Evolutionary conservation across 805 yeast species (phyloP).

Genomic region (Isabelozyma gotoi): DNA sequence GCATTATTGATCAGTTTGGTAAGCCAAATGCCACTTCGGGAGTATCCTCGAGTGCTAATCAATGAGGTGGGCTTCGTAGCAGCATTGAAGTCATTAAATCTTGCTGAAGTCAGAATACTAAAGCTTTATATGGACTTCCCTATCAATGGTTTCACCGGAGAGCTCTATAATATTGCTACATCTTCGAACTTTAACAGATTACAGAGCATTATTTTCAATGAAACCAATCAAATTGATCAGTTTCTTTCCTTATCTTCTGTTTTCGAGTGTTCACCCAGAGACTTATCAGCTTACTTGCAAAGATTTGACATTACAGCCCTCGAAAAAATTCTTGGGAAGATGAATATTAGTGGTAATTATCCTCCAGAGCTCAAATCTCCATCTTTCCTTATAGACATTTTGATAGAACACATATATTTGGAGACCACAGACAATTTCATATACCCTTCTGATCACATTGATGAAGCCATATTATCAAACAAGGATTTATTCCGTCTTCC

Average conservation of each 20-base stretch:
- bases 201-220: conserved; percentile 6
- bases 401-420: neutral
- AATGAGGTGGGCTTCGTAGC: conserved; percentile 2
- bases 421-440: neutral
- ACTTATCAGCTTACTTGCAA: neutral
- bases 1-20: conserved; percentile 2
- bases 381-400: neutral
- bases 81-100: neutral
- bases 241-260: neutral
- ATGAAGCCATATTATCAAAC: neutral
- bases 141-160: conserved; percentile 39
- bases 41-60: conserved; percentile 3
- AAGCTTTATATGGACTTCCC: conserved; percentile 29
- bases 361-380: neutral
- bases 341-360: neutral
- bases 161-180: conserved; percentile 6
- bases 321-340: neutral
- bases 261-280: too few species aligned
- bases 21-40: conserved; percentile 4
- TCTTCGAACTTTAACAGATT: conserved; percentile 2
- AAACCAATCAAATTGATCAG: conserved; percentile 2
- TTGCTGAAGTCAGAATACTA: neutral
- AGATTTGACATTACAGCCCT: neutral
- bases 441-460: neutral
- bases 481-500: neutral